phyloP scores from a whole-genome alignment of 768 basidiomycete genomes.

The Psilocybe subaeruginosa region DNA sequence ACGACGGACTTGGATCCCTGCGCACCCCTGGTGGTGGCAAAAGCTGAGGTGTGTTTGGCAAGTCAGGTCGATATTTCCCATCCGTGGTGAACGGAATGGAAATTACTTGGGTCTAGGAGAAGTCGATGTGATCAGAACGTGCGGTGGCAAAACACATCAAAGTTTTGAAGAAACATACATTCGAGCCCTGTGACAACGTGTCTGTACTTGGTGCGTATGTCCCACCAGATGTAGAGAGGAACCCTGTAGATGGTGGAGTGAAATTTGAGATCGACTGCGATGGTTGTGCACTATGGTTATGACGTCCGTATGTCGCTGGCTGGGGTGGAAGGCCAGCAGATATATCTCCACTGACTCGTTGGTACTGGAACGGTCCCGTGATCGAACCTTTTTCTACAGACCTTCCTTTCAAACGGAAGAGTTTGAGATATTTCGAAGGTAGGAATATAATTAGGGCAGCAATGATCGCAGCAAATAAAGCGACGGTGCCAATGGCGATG shows the following conservation, averaged over 20 bases:
- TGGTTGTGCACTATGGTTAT: not conserved
- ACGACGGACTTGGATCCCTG: not conserved
- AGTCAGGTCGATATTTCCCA: constrained; percentile 23
- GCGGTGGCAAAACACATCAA: not conserved
- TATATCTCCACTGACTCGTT: constrained; percentile 1
- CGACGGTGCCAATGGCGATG: constrained; percentile 9
- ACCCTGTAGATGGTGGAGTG: constrained; percentile 8
- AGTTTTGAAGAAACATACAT: not conserved
- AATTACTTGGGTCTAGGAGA: constrained; percentile 10
- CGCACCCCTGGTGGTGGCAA: constrained; percentile 12
- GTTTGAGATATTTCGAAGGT: not conserved
- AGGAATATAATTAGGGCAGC: constrained; percentile 1
- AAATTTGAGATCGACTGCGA: constrained; percentile 1
- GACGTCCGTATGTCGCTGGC: not conserved
- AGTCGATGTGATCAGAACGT: not conserved
- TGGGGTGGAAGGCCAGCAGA: not conserved
- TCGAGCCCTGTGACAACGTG: not conserved
- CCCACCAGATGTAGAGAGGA: constrained; percentile 8
- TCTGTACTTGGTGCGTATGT: not conserved
- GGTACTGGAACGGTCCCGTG: constrained; percentile 9
- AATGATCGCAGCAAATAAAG: constrained; percentile 3
- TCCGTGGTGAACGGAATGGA: constrained; percentile 15
- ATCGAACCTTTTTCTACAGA: not conserved
- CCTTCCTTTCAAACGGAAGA: constrained; percentile 6
- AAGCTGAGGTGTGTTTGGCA: constrained; percentile 11